A percentile compares a stretch with the other conserved stretches of the same genome.
Evolutionary conservation across 75 land plant species (phyloP).

Genomic region (Larix kaempferi): DNA sequence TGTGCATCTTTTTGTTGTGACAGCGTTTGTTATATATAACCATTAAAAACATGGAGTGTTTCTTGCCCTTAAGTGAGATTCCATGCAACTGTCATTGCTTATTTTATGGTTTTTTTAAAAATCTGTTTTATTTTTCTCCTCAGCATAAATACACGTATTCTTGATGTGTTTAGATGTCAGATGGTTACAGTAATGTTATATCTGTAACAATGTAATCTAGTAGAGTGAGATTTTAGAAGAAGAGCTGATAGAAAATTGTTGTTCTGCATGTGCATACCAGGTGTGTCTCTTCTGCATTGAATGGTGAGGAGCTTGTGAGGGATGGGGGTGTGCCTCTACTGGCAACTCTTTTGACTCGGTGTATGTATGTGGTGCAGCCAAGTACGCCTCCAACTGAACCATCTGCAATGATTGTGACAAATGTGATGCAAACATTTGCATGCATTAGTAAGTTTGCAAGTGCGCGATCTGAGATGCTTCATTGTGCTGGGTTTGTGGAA

Average conservation of each 20-base stretch:
- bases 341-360: conserved; percentile 86
- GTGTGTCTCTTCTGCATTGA: conserved; percentile 92
- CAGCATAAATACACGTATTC: too few relatives aligned
- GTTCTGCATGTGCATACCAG: conserved; percentile 23
- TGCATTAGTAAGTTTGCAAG: conserved; percentile 87
- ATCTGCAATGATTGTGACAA: conserved; percentile 87
- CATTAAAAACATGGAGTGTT: not conserved
- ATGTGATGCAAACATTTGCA: conserved; percentile 94
- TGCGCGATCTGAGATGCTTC: conserved; percentile 83
- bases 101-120: too few relatives aligned
- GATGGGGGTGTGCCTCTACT: conserved; percentile 92
- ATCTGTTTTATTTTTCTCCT: too few relatives aligned
- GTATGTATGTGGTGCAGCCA: conserved; percentile 92
- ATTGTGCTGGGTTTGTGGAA: conserved; percentile 80
- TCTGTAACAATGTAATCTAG: not conserved
- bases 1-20: not conserved
- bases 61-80: not conserved
- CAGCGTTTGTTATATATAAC: not conserved
- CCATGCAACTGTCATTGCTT: not conserved
- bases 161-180: not conserved
- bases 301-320: conserved; percentile 99
- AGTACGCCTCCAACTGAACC: conserved; percentile 90
- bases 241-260: not conserved
- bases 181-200: not conserved
- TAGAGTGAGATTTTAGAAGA: not conserved